phyloP scores from a whole-genome alignment of 345 rosid genomes.

The Aquilaria yunnanensis region DNA sequence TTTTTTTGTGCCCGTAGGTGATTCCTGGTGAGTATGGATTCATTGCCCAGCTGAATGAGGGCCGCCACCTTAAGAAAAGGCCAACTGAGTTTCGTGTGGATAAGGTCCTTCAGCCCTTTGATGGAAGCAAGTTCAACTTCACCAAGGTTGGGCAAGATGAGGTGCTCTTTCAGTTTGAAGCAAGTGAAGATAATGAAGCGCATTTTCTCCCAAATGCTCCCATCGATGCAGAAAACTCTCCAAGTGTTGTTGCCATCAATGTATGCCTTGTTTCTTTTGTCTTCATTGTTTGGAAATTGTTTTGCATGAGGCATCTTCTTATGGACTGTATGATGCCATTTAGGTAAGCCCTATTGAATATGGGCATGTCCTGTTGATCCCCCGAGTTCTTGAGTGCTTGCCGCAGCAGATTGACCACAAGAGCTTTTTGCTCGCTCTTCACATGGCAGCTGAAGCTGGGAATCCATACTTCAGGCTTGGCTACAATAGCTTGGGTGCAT shows the following conservation, averaged over 20 bases:
- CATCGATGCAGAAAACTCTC: slow-evolving; percentile 57
- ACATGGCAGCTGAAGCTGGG: slow-evolving; percentile 81
- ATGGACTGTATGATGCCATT: not conserved
- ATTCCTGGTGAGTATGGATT: slow-evolving; percentile 83
- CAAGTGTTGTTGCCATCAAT: slow-evolving; percentile 91
- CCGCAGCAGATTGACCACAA: slow-evolving; percentile 92
- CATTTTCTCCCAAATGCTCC: slow-evolving; percentile 64
- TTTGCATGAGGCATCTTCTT: not conserved
- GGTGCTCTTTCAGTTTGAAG: slow-evolving; percentile 89
- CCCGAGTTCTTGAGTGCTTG: slow-evolving; percentile 74
- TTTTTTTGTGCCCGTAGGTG: slow-evolving; percentile 33
- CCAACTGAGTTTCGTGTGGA: slow-evolving; percentile 94
- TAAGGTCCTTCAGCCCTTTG: slow-evolving; percentile 91
- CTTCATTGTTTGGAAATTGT: no score
- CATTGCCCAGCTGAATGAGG: slow-evolving; percentile 92
- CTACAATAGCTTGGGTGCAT: slow-evolving; percentile 96
- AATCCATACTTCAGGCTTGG: slow-evolving; percentile 85
- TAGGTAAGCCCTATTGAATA: slow-evolving; percentile 99
- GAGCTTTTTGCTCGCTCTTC: slow-evolving; percentile 76
- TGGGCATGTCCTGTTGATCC: slow-evolving; percentile 90
- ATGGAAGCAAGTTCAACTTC: slow-evolving; percentile 86
- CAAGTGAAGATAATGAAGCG: slow-evolving; percentile 58
- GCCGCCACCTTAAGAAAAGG: slow-evolving; percentile 96
- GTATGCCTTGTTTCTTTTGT: slow-evolving; percentile 26
- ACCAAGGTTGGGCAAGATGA: slow-evolving; percentile 95